Evolutionary conservation across 139 green algal species (phyloP).

Genomic region (Closterium sp.): DNA sequence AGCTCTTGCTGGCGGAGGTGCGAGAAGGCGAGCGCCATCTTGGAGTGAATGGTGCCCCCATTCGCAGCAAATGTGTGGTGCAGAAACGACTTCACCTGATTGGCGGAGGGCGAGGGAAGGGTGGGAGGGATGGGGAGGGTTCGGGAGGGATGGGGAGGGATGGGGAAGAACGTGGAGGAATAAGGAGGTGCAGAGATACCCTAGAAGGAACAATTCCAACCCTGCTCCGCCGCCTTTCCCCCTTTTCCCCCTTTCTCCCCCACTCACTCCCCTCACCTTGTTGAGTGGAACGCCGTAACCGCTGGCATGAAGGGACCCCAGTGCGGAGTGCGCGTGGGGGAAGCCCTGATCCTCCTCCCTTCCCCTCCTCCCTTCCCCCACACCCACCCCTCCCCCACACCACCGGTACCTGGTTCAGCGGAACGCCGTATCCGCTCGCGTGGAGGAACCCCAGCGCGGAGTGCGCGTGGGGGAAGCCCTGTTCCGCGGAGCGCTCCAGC

Average conservation of each 20-base stretch:
- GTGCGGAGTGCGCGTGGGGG: slow-evolving; percentile 71
- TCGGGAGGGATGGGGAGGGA: too few species aligned
- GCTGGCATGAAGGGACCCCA: slow-evolving; percentile 87
- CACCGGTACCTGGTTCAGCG: background rate
- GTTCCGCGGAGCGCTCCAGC: slow-evolving; percentile 44
- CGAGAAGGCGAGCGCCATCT: slow-evolving; percentile 43
- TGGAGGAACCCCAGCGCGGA: slow-evolving; percentile 91
- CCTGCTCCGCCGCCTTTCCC: too few species aligned
- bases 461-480: slow-evolving; percentile 63
- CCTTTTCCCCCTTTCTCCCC: background rate
- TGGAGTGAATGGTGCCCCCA: slow-evolving; percentile 31
- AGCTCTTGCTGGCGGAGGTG: background rate
- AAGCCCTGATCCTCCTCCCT: slow-evolving; percentile 49
- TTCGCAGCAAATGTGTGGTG: slow-evolving; percentile 38
- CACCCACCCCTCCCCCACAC: background rate
- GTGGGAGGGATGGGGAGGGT: background rate
- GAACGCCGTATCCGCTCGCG: slow-evolving; percentile 71
- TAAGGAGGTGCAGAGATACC: too few species aligned
- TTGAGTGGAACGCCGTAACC: slow-evolving; percentile 62
- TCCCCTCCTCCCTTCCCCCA: too few species aligned
- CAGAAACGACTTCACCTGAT: slow-evolving; percentile 7
- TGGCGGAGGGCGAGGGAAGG: background rate
- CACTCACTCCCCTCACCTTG: background rate
- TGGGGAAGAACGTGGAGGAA: too few species aligned
- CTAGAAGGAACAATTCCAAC: too few species aligned